These are phyloP conservation scores for Miamiensis avidus DNA, from an alignment of 169 alveolate genomes.

Conservation along the genomic window DNA sequence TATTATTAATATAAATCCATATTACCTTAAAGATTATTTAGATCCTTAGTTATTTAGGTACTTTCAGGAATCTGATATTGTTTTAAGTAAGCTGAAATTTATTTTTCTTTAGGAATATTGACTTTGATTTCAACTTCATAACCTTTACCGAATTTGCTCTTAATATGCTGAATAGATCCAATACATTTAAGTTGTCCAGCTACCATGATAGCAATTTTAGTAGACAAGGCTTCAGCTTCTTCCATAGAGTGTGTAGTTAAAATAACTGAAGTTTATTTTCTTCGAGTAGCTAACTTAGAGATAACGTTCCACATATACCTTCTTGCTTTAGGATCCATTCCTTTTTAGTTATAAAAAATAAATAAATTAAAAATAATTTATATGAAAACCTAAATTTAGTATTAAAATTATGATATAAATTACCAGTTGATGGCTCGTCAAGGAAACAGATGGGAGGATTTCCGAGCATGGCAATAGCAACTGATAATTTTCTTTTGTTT, in stretches of 20 bases:
- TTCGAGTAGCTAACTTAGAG: conserved; percentile 61
- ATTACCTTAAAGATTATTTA: too few relatives aligned
- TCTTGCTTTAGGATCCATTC: conserved; percentile 89
- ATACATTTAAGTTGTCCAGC: conserved; percentile 84
- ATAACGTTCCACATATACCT: conserved; percentile 88
- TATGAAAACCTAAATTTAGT: too few relatives aligned
- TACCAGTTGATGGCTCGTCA: conserved; percentile 91
- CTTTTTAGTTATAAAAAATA: too few relatives aligned
- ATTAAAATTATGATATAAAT: too few relatives aligned
- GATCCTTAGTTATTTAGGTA: too few relatives aligned
- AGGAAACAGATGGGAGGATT: conserved; percentile 86
- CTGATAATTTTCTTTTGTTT: conserved; percentile 86
- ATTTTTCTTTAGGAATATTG: conserved; percentile 57
- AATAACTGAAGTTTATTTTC: conserved; percentile 69
- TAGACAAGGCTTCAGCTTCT: conserved; percentile 85
- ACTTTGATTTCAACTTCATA: conserved; percentile 67
- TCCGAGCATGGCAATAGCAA: conserved; percentile 85
- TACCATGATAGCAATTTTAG: conserved; percentile 82
- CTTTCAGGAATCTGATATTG: too few relatives aligned
- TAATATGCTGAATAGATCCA: conserved; percentile 76
- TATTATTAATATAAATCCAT: too few relatives aligned
- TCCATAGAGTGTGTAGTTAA: conserved; percentile 85
- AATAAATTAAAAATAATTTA: too few relatives aligned
- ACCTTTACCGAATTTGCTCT: conserved; percentile 71
- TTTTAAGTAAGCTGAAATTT: too few relatives aligned